These are phyloP conservation scores for Phytophthora rubi DNA, from an alignment of 352 stramenopile genomes.

Conservation along the genomic window DNA sequence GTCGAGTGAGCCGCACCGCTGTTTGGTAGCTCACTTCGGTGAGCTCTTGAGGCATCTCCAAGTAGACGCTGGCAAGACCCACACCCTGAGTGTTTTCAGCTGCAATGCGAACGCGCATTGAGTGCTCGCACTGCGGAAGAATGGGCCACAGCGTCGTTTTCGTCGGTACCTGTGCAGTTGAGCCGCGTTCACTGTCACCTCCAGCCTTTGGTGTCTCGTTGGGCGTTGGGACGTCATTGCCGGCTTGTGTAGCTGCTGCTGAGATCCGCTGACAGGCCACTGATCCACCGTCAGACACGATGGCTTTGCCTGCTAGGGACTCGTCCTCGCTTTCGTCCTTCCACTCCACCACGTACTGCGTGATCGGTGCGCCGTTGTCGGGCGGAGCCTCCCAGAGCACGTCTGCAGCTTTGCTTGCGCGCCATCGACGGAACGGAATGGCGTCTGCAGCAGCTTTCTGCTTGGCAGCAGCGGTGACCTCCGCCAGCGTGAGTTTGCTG, in stretches of 20 bases:
- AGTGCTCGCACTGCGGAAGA: conserved; percentile 41
- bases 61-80: conserved; percentile 64
- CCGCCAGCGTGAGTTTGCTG: conserved; percentile 39
- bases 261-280: conserved; percentile 21
- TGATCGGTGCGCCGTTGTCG: conserved; percentile 69
- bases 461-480: conserved; percentile 56
- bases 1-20: conserved; percentile 47
- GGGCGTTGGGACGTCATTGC: not conserved
- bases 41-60: conserved; percentile 53
- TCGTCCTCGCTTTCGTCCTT: conserved; percentile 52
- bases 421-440: conserved; percentile 72
- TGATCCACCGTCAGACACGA: conserved; percentile 23
- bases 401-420: conserved; percentile 72
- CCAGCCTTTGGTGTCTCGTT: not conserved
- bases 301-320: conserved; percentile 26
- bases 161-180: conserved; percentile 21
- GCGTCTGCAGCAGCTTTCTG: conserved; percentile 41
- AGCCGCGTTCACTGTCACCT: not conserved
- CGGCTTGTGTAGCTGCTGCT: not conserved
- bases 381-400: conserved; percentile 70
- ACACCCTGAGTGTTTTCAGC: conserved; percentile 70
- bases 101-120: conserved; percentile 58
- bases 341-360: conserved; percentile 78
- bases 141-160: conserved; percentile 80
- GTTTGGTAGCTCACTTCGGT: conserved; percentile 66